phyloP scores from a whole-genome alignment of 75 land plant genomes.

The Cunninghamia lanceolata region DNA sequence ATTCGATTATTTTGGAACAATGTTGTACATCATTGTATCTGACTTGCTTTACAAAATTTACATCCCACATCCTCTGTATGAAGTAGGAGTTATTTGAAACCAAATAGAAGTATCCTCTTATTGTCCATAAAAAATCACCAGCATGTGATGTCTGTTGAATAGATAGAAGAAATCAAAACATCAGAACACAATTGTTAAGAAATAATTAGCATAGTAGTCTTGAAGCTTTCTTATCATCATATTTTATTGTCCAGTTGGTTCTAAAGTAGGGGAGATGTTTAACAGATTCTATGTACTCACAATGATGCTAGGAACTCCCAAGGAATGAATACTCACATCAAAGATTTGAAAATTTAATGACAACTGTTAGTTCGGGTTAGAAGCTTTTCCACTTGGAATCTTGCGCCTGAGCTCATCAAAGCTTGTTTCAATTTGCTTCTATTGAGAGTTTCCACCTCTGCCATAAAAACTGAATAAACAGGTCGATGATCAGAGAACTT shows the following conservation, averaged over 20 bases:
- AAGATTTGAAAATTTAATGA: background rate
- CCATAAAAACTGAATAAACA: conserved; percentile 50
- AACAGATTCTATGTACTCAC: background rate
- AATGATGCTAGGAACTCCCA: background rate
- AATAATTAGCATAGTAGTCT: background rate
- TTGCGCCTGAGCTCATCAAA: conserved; percentile 16
- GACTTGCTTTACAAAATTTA: background rate
- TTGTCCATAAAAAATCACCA: background rate
- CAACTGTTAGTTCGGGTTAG: conserved; percentile 38
- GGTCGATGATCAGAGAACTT: conserved; percentile 69
- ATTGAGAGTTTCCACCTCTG: conserved; percentile 42
- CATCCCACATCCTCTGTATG: background rate
- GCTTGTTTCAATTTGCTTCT: conserved; percentile 29
- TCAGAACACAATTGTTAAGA: background rate
- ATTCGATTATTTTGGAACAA: background rate
- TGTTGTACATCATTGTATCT: background rate
- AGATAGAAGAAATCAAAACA: background rate
- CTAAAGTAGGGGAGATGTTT: background rate
- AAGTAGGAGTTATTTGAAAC: background rate
- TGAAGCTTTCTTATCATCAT: background rate
- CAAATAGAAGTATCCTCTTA: background rate
- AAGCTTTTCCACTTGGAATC: conserved; percentile 29
- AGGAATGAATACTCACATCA: background rate
- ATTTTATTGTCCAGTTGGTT: background rate
- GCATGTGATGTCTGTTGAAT: background rate